Evolutionary conservation across 2,329 filamentous ascomycete species (phyloP).

Genomic region (Hypomyces rosellus): DNA sequence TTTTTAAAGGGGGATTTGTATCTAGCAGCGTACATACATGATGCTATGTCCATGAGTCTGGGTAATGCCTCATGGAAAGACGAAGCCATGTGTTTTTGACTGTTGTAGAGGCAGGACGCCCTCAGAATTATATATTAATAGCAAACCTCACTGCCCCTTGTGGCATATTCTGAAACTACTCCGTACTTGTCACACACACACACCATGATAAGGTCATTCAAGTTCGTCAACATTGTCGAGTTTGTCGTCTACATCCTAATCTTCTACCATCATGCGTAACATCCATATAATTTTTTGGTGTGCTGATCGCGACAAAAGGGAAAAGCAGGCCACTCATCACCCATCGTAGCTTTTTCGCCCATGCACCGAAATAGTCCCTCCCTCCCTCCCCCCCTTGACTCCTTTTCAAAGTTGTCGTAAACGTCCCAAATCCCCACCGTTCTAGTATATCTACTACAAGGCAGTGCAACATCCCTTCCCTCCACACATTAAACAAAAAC

Average conservation of each 20-base stretch:
- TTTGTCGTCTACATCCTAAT: neutral
- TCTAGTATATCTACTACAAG: slow-evolving; percentile 2
- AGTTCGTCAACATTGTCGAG: neutral
- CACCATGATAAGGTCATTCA: no score
- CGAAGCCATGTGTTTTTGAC: no score
- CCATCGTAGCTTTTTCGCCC: neutral
- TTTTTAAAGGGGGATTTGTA: neutral
- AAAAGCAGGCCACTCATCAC: neutral
- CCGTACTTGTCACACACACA: no score
- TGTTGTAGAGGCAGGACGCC: no score
- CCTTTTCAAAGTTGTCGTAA: neutral
- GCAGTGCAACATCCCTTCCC: neutral
- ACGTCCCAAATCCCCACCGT: neutral
- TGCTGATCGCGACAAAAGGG: neutral
- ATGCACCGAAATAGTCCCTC: neutral
- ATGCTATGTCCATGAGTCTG: no score
- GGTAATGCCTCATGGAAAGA: no score
- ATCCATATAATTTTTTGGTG: neutral
- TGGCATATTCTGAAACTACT: no score
- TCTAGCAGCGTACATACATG: no score
- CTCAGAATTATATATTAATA: no score
- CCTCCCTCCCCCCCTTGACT: neutral
- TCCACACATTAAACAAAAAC: neutral
- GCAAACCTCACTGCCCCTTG: no score
- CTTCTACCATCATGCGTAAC: neutral